Percentiles rank a stretch among this genome's conserved stretches.
Conservation (phyloP, 2,329 filamentous ascomycete species). For the Basipetospora sp. region DNA sequence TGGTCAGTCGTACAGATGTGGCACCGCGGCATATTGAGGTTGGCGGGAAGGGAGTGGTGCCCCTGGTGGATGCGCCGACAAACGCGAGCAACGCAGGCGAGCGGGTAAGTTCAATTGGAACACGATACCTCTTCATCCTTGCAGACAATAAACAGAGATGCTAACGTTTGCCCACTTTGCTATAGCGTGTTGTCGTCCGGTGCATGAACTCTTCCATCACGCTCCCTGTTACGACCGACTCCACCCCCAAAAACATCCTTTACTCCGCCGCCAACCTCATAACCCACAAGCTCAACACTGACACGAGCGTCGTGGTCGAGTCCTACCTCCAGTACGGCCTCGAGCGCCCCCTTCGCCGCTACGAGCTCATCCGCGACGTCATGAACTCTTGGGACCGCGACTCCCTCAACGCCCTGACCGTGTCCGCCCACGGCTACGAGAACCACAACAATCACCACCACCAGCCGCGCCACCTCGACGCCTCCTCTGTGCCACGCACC, state of each 20-base stretch:
- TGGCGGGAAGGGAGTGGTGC: constrained; percentile 31
- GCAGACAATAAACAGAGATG: too few relatives aligned
- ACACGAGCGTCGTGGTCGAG: constrained; percentile 60
- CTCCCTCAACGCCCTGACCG: constrained; percentile 51
- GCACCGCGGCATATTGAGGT: constrained; percentile 20
- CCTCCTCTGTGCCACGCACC: constrained; percentile 44
- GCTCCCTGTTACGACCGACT: constrained; percentile 60
- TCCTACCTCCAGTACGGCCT: constrained; percentile 61
- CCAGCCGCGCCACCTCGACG: constrained; percentile 40
- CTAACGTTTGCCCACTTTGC: constrained; percentile 5
- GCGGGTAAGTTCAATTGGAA: constrained; percentile 42
- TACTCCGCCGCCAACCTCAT: constrained; percentile 49
- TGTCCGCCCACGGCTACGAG: constrained; percentile 42
- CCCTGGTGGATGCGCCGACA: constrained; percentile 56
- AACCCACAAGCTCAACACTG: constrained; percentile 47
- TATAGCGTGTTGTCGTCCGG: constrained; percentile 53
- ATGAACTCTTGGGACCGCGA: constrained; percentile 89
- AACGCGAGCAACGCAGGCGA: constrained; percentile 71
- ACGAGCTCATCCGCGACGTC: constrained; percentile 73
- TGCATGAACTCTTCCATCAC: constrained; percentile 55
- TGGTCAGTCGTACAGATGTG: neutral
- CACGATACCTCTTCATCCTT: too few relatives aligned
- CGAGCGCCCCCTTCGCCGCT: constrained; percentile 67
- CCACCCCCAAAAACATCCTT: constrained; percentile 60
- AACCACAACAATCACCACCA: constrained; percentile 22